A percentile compares a stretch with the other conserved stretches of the same genome.
Evolutionary conservation across 495 filamentous ascomycete species (phyloP).

Genomic region (Xylaria scruposa): DNA sequence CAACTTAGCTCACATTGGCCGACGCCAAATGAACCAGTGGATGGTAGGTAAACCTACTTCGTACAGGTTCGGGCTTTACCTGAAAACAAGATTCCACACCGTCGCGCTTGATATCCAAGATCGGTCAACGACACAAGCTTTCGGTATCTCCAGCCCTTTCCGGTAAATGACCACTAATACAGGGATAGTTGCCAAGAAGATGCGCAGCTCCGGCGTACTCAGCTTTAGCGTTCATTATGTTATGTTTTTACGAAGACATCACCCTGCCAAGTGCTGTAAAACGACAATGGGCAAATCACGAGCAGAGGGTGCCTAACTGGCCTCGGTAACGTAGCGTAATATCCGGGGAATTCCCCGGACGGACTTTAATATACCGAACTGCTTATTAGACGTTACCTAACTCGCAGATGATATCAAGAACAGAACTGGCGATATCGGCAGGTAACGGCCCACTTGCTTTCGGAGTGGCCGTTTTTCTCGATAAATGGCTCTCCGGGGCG

Average conservation of each 20-base stretch:
- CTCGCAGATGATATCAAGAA: not conserved
- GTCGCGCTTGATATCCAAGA: not conserved
- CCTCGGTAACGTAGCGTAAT: not conserved
- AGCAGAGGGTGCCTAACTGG: not conserved
- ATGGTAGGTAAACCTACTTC: not conserved
- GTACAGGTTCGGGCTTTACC: not conserved
- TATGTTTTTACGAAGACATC: not conserved
- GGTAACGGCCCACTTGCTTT: not conserved
- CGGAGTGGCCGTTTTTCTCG: not conserved
- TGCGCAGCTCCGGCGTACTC: not conserved
- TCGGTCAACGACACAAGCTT: conserved; percentile 3
- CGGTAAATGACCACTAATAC: not conserved
- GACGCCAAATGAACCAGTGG: not conserved
- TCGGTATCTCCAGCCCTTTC: not conserved
- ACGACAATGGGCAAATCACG: not conserved
- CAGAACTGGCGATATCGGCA: not conserved
- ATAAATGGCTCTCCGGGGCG: not conserved
- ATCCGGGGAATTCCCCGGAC: not conserved
- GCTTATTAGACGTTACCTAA: conserved; percentile 3
- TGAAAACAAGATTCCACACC: not conserved
- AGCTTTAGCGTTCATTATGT: conserved; percentile 3
- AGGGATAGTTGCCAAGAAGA: conserved; percentile 10
- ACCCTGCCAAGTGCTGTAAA: not conserved
- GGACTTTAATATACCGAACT: not conserved
- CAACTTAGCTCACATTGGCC: conserved; percentile 2